These are phyloP conservation scores for Euptelea pleiosperma DNA, from an alignment of 164 flowering plant species.

Conservation along the genomic window DNA sequence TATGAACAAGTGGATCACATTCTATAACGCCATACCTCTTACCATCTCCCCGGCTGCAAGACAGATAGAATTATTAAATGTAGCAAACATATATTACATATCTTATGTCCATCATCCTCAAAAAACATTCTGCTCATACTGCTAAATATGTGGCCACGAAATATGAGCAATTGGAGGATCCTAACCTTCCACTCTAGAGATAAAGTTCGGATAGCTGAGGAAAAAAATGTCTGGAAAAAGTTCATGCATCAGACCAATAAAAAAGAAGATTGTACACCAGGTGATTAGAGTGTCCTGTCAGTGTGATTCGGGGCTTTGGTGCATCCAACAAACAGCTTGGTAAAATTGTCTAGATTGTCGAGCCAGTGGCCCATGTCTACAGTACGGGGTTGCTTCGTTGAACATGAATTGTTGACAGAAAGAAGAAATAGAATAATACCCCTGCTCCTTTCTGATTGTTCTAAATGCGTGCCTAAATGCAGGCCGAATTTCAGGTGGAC, in stretches of 20 bases:
- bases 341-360: too few relatives aligned
- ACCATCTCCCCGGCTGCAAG: constrained; percentile 39
- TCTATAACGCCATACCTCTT: constrained; percentile 80
- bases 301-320: too few relatives aligned
- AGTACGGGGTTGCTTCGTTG: too few relatives aligned
- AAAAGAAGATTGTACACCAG: too few relatives aligned
- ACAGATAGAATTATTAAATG: neutral
- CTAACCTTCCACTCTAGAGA: too few relatives aligned
- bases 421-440: constrained; percentile 37
- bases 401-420: neutral
- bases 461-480: constrained; percentile 75
- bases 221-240: neutral
- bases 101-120: neutral
- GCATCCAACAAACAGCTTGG: too few relatives aligned
- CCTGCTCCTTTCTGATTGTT: constrained; percentile 37
- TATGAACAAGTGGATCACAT: constrained; percentile 68
- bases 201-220: too few relatives aligned
- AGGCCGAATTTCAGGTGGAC: constrained; percentile 85
- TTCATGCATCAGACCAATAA: neutral
- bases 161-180: neutral
- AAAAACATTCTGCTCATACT: neutral
- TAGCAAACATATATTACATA: too few relatives aligned
- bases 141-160: too few relatives aligned
- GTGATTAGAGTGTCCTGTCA: too few relatives aligned
- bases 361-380: too few relatives aligned